phyloP scores from a whole-genome alignment of 495 filamentous ascomycete genomes.

The Staphylotrichum tortipilum region DNA sequence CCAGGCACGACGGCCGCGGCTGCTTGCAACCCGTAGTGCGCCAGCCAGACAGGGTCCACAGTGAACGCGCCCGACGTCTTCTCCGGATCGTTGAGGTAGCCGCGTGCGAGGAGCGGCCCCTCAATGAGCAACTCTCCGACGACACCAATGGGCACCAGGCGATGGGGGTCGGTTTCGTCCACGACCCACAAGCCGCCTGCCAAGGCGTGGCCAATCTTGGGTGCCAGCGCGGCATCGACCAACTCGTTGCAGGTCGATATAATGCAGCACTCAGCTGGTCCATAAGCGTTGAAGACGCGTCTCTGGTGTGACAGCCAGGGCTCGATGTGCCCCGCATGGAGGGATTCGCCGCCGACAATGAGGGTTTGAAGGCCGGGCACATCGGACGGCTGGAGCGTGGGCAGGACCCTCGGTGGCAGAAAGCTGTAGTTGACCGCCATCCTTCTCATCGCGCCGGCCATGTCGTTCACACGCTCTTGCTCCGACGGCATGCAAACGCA shows the following conservation, averaged over 20 bases:
- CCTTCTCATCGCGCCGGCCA: slow-evolving; percentile 21
- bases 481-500: slow-evolving; percentile 29
- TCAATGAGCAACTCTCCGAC: slow-evolving; percentile 41
- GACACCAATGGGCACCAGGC: slow-evolving; percentile 32
- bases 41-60: too few relatives aligned
- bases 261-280: slow-evolving; percentile 41
- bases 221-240: slow-evolving; percentile 3
- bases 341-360: slow-evolving; percentile 21
- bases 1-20: too few relatives aligned
- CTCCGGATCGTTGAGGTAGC: slow-evolving; percentile 13
- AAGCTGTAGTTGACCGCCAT: slow-evolving; percentile 15
- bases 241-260: background rate
- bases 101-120: slow-evolving; percentile 29
- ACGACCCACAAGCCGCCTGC: slow-evolving; percentile 18
- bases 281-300: slow-evolving; percentile 44
- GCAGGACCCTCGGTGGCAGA: slow-evolving; percentile 16
- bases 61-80: slow-evolving; percentile 14
- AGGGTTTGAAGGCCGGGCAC: slow-evolving; percentile 18
- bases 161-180: slow-evolving; percentile 19
- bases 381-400: slow-evolving; percentile 5
- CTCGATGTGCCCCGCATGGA: slow-evolving; percentile 3
- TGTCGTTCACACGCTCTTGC: slow-evolving; percentile 13
- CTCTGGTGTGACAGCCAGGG: slow-evolving; percentile 20
- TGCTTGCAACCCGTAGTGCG: too few relatives aligned
- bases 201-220: slow-evolving; percentile 13